Evolutionary conservation across 768 basidiomycete species (phyloP).

Genomic region (Hygrocybe punicea): DNA sequence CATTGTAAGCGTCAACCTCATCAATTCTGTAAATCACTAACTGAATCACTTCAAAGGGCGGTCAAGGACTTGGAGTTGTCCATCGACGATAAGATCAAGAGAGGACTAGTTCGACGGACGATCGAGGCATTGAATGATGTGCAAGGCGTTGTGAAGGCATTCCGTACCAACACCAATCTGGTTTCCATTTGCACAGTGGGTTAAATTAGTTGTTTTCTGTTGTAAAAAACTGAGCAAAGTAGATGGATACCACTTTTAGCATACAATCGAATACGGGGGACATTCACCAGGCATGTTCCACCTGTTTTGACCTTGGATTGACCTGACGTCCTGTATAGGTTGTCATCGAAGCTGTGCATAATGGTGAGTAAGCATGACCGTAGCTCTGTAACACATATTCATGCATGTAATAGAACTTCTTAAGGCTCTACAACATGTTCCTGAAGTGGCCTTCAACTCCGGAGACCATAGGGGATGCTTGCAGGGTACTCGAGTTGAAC

Average conservation of each 20-base stretch:
- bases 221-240: not conserved
- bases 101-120: not conserved
- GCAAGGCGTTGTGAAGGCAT: not conserved
- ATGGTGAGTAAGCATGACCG: not conserved
- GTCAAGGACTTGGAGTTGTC: not conserved
- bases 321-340: not conserved
- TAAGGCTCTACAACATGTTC: not conserved
- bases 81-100: not conserved
- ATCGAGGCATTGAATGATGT: not conserved
- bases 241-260: not conserved
- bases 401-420: not conserved
- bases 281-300: not conserved
- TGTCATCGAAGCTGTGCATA: not conserved
- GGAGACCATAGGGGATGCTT: conserved; percentile 1
- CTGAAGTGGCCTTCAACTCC: not conserved
- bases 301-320: not conserved
- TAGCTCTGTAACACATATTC: not conserved
- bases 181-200: not conserved
- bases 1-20: not conserved
- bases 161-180: not conserved
- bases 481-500: not conserved
- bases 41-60: not conserved
- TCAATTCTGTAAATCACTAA: not conserved
- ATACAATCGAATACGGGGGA: not conserved
- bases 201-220: not conserved